Percentiles rank a stretch among this genome's conserved stretches.
Evolutionary conservation across 805 yeast species (phyloP).

Genomic region (Alloascoidea africana): DNA sequence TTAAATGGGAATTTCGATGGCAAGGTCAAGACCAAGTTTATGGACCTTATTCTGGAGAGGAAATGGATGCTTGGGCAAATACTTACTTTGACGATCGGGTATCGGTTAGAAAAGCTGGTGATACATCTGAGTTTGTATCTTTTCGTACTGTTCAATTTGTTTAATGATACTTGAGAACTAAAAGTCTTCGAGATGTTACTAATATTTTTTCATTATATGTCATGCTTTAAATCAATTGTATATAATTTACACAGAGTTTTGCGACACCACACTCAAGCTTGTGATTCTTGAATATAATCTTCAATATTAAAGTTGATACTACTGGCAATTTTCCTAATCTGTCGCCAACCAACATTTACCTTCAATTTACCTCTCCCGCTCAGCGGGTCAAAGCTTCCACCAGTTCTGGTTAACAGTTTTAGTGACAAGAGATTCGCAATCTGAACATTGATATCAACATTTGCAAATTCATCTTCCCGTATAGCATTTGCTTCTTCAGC

Average conservation of each 20-base stretch:
- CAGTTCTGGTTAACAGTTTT: conserved; percentile 29
- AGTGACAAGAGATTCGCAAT: conserved; percentile 44
- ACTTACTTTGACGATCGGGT: conserved; percentile 32
- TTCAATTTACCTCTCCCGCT: conserved; percentile 66
- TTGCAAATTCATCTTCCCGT: conserved; percentile 18
- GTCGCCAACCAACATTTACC: conserved; percentile 57
- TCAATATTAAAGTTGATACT: conserved; percentile 54
- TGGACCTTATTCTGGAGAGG: conserved; percentile 34
- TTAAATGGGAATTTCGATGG: conserved; percentile 37
- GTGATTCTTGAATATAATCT: conserved; percentile 27
- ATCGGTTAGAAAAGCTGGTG: conserved; percentile 20
- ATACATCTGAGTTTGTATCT: conserved; percentile 3
- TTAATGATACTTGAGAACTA: conserved; percentile 1
- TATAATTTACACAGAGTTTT: conserved; percentile 4
- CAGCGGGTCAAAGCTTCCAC: conserved; percentile 33
- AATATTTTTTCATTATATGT: conserved; percentile 4
- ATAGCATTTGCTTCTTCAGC: conserved; percentile 18
- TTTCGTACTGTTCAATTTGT: conserved; percentile 2
- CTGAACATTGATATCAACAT: conserved; percentile 36
- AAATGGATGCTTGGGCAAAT: conserved; percentile 33
- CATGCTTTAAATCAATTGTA: conserved; percentile 7
- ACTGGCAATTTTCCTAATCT: conserved; percentile 41
- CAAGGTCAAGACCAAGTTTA: conserved; percentile 23
- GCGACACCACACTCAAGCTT: neutral
- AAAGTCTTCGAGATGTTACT: conserved; percentile 4